Conservation (phyloP, 2,329 filamentous ascomycete species). For the Escovopsis sp. region DNA sequence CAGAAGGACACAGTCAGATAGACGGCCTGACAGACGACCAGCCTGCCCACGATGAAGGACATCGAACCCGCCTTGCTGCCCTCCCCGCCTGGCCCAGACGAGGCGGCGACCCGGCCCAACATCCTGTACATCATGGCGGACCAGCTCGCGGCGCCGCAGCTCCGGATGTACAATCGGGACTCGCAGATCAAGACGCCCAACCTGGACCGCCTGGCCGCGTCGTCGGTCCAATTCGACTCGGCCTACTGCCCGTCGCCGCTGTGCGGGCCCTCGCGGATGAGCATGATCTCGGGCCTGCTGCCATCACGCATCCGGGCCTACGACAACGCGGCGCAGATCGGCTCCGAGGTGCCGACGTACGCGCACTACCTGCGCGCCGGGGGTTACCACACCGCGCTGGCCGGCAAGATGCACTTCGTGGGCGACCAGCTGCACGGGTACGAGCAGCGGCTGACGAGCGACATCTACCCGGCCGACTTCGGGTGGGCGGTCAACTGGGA, state of each 20-base stretch:
- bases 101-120: constrained; percentile 21
- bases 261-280: constrained; percentile 84
- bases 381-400: constrained; percentile 79
- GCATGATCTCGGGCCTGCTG: constrained; percentile 82
- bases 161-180: constrained; percentile 80
- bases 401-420: constrained; percentile 96
- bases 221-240: constrained; percentile 79
- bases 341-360: constrained; percentile 76
- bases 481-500: constrained; percentile 97
- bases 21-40: too few species aligned
- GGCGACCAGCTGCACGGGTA: constrained; percentile 91
- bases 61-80: too few species aligned
- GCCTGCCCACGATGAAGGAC: too few species aligned
- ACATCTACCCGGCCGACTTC: constrained; percentile 90
- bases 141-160: constrained; percentile 76
- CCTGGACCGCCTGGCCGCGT: constrained; percentile 66
- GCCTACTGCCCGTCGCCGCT: constrained; percentile 90
- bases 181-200: constrained; percentile 89
- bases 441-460: constrained; percentile 80
- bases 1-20: too few species aligned
- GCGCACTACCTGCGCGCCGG: constrained; percentile 76
- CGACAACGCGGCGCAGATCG: constrained; percentile 78
- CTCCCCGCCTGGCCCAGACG: constrained; percentile 4
- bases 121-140: constrained; percentile 84
- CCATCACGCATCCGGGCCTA: constrained; percentile 85